Percentiles rank a stretch among this genome's conserved stretches.
These are phyloP conservation scores for Ascochyta pisi DNA, from an alignment of 2,329 filamentous ascomycete genomes.

Conservation along the genomic window DNA sequence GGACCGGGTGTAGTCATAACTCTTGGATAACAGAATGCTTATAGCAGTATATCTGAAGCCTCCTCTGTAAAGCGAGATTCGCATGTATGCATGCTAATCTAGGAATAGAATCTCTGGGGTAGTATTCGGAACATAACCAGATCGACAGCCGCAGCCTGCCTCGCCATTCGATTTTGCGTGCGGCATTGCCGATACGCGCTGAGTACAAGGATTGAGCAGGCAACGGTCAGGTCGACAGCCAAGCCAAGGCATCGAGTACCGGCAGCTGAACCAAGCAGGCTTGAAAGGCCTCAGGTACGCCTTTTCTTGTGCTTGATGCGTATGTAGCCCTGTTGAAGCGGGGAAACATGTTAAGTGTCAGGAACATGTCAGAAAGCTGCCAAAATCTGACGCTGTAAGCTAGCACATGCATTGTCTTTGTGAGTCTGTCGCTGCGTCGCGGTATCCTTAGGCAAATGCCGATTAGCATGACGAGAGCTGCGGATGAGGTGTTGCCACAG, in stretches of 20 bases:
- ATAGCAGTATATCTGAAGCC: neutral
- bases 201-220: neutral
- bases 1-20: neutral
- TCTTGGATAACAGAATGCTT: neutral
- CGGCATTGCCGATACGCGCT: slow-evolving; percentile 13
- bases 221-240: neutral
- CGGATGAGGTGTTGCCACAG: neutral
- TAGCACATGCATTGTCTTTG: neutral
- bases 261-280: slow-evolving; percentile 7
- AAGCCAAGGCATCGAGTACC: neutral
- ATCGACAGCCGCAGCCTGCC: slow-evolving; percentile 1
- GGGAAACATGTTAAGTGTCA: neutral
- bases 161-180: neutral
- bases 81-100: neutral
- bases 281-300: neutral
- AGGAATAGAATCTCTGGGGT: neutral
- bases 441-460: neutral
- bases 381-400: no score
- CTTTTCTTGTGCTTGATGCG: neutral
- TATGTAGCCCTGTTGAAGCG: neutral
- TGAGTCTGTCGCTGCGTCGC: neutral
- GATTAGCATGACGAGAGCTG: neutral
- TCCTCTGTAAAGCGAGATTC: slow-evolving; percentile 7
- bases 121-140: slow-evolving; percentile 2
- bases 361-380: neutral